Conservation (phyloP, 164 flowering plant genomes). For the Nelumbo lutea region DNA sequence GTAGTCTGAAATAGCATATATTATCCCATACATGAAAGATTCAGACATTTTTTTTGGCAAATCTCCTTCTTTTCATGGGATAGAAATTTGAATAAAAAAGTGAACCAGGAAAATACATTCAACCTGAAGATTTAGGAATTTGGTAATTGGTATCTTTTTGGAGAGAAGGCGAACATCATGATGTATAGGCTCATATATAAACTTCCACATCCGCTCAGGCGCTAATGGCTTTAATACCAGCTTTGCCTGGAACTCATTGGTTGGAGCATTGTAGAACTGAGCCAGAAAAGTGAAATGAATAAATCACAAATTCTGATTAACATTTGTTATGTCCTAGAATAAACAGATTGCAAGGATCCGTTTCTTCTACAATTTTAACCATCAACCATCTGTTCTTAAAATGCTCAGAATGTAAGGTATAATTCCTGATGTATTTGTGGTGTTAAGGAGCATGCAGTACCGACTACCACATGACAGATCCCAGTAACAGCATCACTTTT, state of each 20-base stretch:
- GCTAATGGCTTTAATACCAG: slow-evolving; percentile 71
- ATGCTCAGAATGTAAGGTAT: not conserved
- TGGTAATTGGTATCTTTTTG: slow-evolving; percentile 78
- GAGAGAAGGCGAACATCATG: slow-evolving; percentile 72
- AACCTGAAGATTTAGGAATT: slow-evolving; percentile 83
- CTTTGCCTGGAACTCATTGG: slow-evolving; percentile 71
- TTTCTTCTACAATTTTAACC: not conserved
- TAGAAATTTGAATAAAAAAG: not conserved
- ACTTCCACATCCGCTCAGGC: slow-evolving; percentile 67
- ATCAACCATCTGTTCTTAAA: not conserved
- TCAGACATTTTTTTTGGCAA: not conserved
- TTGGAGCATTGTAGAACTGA: slow-evolving; percentile 78
- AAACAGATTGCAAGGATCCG: not conserved
- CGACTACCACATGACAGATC: not conserved
- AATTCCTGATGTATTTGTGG: not conserved
- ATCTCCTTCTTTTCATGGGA: not conserved
- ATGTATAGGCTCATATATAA: slow-evolving; percentile 69
- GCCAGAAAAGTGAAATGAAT: slow-evolving; percentile 14
- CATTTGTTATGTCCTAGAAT: not conserved
- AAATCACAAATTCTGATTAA: not conserved
- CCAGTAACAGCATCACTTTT: not conserved
- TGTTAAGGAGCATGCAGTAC: not conserved
- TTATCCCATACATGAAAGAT: not conserved
- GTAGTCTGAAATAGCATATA: not conserved
- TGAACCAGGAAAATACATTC: slow-evolving; percentile 4